Conservation (phyloP, 768 basidiomycete species). For the Dentipellis sp. region DNA sequence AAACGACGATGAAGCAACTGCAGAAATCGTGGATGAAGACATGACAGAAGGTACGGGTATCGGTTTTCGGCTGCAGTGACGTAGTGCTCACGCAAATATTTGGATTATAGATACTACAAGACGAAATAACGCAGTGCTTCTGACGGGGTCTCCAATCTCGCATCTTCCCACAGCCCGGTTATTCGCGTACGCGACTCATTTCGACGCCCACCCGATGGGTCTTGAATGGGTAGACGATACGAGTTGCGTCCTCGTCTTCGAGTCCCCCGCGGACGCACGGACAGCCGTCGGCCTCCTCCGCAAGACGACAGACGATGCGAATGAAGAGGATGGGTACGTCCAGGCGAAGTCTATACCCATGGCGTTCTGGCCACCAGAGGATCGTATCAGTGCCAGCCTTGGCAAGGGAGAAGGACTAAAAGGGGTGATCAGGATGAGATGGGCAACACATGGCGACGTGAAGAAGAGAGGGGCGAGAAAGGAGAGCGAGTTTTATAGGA, state of each 20-base stretch:
- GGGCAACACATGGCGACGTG: constrained; percentile 63
- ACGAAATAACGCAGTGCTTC: constrained; percentile 59
- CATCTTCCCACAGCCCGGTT: constrained; percentile 68
- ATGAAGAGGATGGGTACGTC: constrained; percentile 47
- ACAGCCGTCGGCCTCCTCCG: constrained; percentile 40
- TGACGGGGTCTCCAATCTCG: constrained; percentile 66
- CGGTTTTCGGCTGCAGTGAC: constrained; percentile 1
- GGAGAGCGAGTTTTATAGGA: constrained; percentile 72
- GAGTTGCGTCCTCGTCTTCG: constrained; percentile 73
- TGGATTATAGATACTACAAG: constrained; percentile 33
- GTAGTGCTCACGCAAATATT: background rate
- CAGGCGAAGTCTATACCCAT: constrained; percentile 64
- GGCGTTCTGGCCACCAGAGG: constrained; percentile 71
- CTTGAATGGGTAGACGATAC: constrained; percentile 85
- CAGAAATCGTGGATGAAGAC: constrained; percentile 20
- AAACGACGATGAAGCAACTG: constrained; percentile 28
- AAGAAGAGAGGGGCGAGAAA: constrained; percentile 69
- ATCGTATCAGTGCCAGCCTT: constrained; percentile 63
- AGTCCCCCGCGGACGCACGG: constrained; percentile 43
- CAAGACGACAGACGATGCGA: constrained; percentile 41
- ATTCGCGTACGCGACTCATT: constrained; percentile 77
- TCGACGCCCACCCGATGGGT: constrained; percentile 62
- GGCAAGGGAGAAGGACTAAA: constrained; percentile 62
- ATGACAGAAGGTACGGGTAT: constrained; percentile 14
- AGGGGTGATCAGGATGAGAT: constrained; percentile 62